phyloP scores from a whole-genome alignment of 2,329 filamentous ascomycete genomes.

The Epichloe sp. region DNA sequence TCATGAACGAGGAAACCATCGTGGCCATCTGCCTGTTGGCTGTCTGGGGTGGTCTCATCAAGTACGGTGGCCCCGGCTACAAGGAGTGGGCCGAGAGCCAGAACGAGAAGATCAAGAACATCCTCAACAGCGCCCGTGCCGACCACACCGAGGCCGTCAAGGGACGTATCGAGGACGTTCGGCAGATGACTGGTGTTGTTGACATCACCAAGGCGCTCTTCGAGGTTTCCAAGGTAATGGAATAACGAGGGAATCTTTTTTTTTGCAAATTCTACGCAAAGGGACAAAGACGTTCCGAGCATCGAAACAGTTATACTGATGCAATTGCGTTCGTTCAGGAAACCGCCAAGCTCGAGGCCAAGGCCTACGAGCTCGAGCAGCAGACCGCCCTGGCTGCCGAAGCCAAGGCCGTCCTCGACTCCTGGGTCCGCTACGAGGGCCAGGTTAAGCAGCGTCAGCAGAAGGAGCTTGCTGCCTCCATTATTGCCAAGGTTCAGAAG shows the following conservation, averaged over 20 bases:
- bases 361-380: slow-evolving; percentile 97
- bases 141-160: slow-evolving; percentile 95
- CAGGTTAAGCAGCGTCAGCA: slow-evolving; percentile 99
- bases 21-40: slow-evolving; percentile 84
- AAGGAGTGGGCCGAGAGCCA: slow-evolving; percentile 82
- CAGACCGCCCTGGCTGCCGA: slow-evolving; percentile 82
- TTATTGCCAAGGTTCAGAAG: slow-evolving; percentile 98
- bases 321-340: slow-evolving; percentile 42
- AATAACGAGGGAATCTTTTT: too few species aligned
- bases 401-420: slow-evolving; percentile 92
- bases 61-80: slow-evolving; percentile 88
- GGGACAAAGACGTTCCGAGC: background rate
- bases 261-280: background rate
- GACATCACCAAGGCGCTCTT: slow-evolving; percentile 96
- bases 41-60: slow-evolving; percentile 85
- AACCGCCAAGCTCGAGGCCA: slow-evolving; percentile 87
- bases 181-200: slow-evolving; percentile 88
- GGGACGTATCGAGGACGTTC: slow-evolving; percentile 82
- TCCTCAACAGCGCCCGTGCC: slow-evolving; percentile 84
- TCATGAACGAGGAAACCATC: slow-evolving; percentile 97
- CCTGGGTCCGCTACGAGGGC: slow-evolving; percentile 95
- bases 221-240: slow-evolving; percentile 82
- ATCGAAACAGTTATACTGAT: background rate
- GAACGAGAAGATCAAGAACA: slow-evolving; percentile 83
- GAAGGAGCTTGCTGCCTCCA: slow-evolving; percentile 78